Percentiles rank a stretch among this genome's conserved stretches.
Evolutionary conservation across 495 filamentous ascomycete species (phyloP).

Genomic region (Tuber magnatum): DNA sequence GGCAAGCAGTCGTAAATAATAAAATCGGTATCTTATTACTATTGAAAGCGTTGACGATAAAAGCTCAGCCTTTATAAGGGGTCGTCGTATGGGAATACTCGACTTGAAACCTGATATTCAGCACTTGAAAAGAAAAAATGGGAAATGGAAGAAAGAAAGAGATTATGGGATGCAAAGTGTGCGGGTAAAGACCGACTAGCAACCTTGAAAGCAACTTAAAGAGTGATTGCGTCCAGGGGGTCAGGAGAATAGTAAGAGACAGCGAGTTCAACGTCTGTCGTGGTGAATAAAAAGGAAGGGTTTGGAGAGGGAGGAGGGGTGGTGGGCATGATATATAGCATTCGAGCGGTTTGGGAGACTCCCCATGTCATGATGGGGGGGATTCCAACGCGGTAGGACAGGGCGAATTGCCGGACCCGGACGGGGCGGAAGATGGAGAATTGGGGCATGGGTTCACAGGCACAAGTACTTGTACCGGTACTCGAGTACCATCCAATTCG

Average conservation of each 20-base stretch:
- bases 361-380: neutral
- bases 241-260: constrained; percentile 18
- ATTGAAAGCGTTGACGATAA: neutral
- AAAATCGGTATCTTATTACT: neutral
- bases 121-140: neutral
- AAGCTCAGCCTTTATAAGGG: constrained; percentile 2
- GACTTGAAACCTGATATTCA: neutral
- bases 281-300: constrained; percentile 12
- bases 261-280: constrained; percentile 30
- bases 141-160: neutral
- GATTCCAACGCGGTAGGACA: neutral
- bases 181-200: constrained; percentile 1
- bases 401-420: neutral
- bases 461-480: no score
- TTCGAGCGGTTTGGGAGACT: constrained; percentile 16
- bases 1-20: constrained; percentile 5
- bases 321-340: constrained; percentile 35
- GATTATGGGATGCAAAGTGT: neutral
- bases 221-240: constrained; percentile 40
- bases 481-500: neutral
- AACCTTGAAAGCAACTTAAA: constrained; percentile 39
- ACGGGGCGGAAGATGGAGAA: neutral
- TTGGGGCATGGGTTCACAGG: neutral
- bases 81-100: neutral
- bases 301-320: constrained; percentile 9